Evolutionary conservation across 768 basidiomycete species (phyloP), one percentile per base, ranked within the genome.

Genomic region (Russula foetens): DNA sequence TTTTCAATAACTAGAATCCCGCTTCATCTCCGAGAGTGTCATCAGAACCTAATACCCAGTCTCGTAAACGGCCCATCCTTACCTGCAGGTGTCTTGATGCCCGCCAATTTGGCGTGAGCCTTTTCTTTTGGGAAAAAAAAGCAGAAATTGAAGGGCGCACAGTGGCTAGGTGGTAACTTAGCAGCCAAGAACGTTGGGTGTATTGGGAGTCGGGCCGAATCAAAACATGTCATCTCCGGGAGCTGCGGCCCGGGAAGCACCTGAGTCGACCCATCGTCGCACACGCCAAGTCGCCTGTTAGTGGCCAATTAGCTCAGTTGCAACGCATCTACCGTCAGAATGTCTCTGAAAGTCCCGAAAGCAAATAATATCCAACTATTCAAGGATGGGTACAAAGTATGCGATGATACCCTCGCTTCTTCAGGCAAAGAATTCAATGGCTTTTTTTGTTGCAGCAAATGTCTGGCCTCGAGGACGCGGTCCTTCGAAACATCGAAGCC

Each of bases 261-360:
- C n/a, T n/a, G n/a, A n/a, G n/a, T n/a, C n/a, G n/a, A n/a, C n/a
- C n/a, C n/a, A n/a, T n/a, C n/a, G n/a, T n/a, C n/a, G n/a, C n/a
- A n/a, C n/a, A n/a, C n/a, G n/a, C n/a, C n/a, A n/a, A n/a, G n/a
- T n/a, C n/a, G n/a, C n/a, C 5, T 15, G 11, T 21, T 2, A 31
- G 29, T n/a, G 53, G 45, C 41, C 4, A 4, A 21, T 19, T 21
- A 47, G 23, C 31, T 28, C 43, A 23, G 7, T 23, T 14, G 26
- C 38, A 43, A 11, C 49, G 14, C 41, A 26, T 29, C 49, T 9
- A 38, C 31, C 23, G 14, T 26, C 24, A 55, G 21, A 49, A 98
- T 98, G 95, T 86, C 93, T 63, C 80, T 98, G 69, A 94, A 94
- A 79, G 92, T 98, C 21, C 95, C 94, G 29, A 94, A 94, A 74